phyloP scores from a whole-genome alignment of 495 filamentous ascomycete genomes.

The Talaromyces thailandensis region DNA sequence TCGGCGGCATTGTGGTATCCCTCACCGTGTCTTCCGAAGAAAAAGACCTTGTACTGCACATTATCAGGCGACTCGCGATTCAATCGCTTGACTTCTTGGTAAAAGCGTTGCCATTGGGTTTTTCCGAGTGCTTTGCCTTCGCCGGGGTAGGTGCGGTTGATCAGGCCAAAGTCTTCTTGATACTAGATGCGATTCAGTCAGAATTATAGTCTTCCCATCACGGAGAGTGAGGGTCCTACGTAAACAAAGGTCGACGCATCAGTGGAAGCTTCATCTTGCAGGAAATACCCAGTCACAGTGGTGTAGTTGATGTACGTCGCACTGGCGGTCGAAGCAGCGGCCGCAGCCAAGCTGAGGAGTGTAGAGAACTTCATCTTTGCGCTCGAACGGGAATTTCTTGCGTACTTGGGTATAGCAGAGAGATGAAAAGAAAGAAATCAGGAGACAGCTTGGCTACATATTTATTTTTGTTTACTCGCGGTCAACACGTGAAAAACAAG shows the following conservation, averaged over 20 bases:
- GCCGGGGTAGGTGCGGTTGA: constrained; percentile 46
- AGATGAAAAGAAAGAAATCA: neutral
- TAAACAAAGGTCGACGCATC: constrained; percentile 58
- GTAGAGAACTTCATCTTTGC: constrained; percentile 22
- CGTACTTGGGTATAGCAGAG: neutral
- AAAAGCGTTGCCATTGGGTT: constrained; percentile 62
- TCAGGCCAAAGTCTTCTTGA: constrained; percentile 56
- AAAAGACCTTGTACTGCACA: constrained; percentile 59
- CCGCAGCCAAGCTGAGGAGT: constrained; percentile 14
- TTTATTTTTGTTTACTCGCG: neutral
- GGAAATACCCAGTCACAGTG: constrained; percentile 59
- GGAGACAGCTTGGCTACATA: neutral
- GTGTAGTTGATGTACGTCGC: constrained; percentile 45
- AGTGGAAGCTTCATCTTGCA: constrained; percentile 58
- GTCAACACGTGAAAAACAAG: neutral
- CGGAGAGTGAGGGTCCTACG: constrained; percentile 35
- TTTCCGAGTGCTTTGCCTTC: constrained; percentile 30
- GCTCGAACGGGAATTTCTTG: neutral
- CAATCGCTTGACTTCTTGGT: constrained; percentile 41
- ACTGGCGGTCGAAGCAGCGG: constrained; percentile 13
- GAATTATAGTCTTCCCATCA: neutral
- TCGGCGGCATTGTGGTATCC: constrained; percentile 62
- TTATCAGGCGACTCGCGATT: constrained; percentile 39
- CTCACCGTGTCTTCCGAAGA: constrained; percentile 61
- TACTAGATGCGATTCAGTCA: constrained; percentile 30